Conservation (phyloP, 176 grass and related monocot genomes). For the Typha latifolia region DNA sequence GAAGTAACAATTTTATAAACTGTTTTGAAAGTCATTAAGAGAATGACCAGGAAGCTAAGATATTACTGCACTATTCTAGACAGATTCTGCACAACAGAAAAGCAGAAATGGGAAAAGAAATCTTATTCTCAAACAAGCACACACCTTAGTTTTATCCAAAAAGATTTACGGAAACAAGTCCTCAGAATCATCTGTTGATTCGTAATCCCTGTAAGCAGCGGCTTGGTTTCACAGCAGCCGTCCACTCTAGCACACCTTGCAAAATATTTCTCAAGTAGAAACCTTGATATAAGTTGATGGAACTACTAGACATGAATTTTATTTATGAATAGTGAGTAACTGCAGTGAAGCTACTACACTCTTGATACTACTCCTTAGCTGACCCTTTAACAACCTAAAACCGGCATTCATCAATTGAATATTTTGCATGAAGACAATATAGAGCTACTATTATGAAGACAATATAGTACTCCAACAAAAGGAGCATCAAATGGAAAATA, state of each 20-base stretch:
- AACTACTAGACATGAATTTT: not conserved
- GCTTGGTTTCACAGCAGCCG: conserved; percentile 1
- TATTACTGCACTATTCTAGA: no score
- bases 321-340: not conserved
- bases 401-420: no score
- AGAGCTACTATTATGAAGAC: no score
- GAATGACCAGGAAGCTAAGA: no score
- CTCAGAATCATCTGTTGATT: conserved; percentile 6
- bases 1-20: not conserved
- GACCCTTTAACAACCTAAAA: no score
- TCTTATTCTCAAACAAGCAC: not conserved
- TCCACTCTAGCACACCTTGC: not conserved
- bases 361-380: no score
- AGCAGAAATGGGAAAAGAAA: no score
- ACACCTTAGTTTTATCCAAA: not conserved
- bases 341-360: not conserved
- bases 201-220: conserved; percentile 4
- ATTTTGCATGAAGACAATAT: no score
- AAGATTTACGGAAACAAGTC: not conserved
- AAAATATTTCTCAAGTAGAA: no score
- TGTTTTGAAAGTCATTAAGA: not conserved
- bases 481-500: not conserved
- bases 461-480: no score
- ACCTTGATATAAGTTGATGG: not conserved
- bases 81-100: no score